phyloP scores from a whole-genome alignment of 805 yeast genomes.

The Kregervanrija fluxuum region DNA sequence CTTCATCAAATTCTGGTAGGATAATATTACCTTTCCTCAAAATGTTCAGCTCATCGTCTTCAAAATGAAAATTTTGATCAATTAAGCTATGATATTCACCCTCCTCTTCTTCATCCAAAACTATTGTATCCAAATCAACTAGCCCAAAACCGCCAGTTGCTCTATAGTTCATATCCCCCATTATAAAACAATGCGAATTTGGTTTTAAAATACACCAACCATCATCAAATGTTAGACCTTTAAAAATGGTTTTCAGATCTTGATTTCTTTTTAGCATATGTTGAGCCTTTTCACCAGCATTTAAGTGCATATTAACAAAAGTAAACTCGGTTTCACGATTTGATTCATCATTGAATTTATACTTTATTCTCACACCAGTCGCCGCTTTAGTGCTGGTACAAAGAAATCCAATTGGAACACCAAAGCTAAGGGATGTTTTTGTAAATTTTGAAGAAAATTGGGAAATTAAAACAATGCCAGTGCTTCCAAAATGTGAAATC shows the following conservation, averaged over 20 bases:
- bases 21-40: slow-evolving; percentile 37
- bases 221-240: slow-evolving; percentile 51
- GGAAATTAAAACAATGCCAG: slow-evolving; percentile 46
- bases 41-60: slow-evolving; percentile 42
- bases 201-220: slow-evolving; percentile 48
- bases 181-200: slow-evolving; percentile 51
- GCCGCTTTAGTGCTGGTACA: slow-evolving; percentile 72
- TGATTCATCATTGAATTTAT: slow-evolving; percentile 13
- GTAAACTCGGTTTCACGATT: slow-evolving; percentile 35
- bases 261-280: slow-evolving; percentile 42
- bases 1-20: slow-evolving; percentile 61
- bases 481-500: slow-evolving; percentile 46
- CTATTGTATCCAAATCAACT: no score
- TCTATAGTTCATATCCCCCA: slow-evolving; percentile 87
- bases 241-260: slow-evolving; percentile 43
- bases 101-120: not conserved
- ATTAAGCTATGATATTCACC: slow-evolving; percentile 2
- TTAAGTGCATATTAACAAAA: slow-evolving; percentile 63
- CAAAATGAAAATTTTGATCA: slow-evolving; percentile 9
- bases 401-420: slow-evolving; percentile 47
- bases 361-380: slow-evolving; percentile 48
- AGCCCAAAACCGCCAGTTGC: slow-evolving; percentile 26
- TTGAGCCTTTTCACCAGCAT: slow-evolving; percentile 66
- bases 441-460: slow-evolving; percentile 27
- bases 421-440: slow-evolving; percentile 17